Percentiles rank a stretch among this genome's conserved stretches.
Evolutionary conservation across 139 green algal species (phyloP).

Genomic region (Ettlia oleoabundans): DNA sequence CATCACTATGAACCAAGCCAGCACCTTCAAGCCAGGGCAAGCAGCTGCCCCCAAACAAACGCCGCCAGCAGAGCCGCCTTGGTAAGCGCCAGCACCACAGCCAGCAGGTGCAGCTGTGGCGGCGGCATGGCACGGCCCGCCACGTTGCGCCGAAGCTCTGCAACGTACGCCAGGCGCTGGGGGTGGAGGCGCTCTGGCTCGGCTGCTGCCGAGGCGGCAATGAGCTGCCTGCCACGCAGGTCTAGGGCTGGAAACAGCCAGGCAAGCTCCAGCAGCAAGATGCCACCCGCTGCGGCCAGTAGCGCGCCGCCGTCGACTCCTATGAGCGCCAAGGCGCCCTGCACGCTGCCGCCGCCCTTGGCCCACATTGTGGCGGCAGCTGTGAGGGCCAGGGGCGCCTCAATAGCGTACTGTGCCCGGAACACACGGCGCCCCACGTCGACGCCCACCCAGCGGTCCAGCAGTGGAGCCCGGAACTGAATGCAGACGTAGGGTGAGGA

Average conservation of each 20-base stretch:
- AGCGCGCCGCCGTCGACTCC: background rate
- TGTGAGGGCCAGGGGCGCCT: background rate
- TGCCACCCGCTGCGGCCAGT: background rate
- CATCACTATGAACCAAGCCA: background rate
- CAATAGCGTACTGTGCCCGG: conserved; percentile 13
- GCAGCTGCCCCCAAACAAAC: conserved; percentile 7
- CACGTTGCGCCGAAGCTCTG: background rate
- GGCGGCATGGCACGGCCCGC: background rate
- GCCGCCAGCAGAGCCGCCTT: conserved; percentile 6
- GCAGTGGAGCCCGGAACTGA: conserved; percentile 22
- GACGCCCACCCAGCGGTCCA: conserved; percentile 24
- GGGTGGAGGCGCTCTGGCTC: background rate
- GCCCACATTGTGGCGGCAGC: background rate
- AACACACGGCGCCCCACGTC: conserved; percentile 34
- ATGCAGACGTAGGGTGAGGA: background rate
- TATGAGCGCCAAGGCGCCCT: background rate
- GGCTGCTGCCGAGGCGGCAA: background rate
- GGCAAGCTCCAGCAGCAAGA: background rate
- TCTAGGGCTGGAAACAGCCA: conserved; percentile 6
- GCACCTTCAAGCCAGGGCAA: background rate
- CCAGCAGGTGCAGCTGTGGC: background rate
- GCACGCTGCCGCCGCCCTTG: background rate
- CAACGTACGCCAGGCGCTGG: background rate
- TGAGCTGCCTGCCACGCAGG: background rate
- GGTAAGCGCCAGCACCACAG: conserved; percentile 4